phyloP scores from a whole-genome alignment of 2,329 filamentous ascomycete species.

The Epichloe hybrida region DNA sequence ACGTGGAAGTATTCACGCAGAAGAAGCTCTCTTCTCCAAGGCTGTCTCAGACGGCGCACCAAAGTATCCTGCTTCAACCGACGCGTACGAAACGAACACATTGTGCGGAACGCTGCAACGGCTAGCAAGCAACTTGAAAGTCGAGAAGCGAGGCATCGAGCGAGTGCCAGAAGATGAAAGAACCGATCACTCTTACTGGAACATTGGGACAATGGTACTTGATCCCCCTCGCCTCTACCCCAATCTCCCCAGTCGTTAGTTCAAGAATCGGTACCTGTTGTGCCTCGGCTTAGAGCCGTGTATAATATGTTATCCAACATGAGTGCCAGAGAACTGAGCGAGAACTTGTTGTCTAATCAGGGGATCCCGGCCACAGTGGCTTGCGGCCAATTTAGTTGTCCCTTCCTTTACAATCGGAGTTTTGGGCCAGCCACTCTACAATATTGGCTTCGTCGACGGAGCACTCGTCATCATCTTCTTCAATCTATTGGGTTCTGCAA shows the following conservation, averaged over 20 bases:
- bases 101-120: conserved; percentile 34
- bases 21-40: background rate
- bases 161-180: conserved; percentile 58
- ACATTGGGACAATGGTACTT: conserved; percentile 56
- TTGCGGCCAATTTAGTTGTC: too few species aligned
- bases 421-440: too few species aligned
- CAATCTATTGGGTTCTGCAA: too few species aligned
- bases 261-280: too few species aligned
- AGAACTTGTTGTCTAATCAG: background rate
- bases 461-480: too few species aligned
- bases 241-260: too few species aligned
- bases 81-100: background rate
- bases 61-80: background rate
- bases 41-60: background rate
- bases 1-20: background rate
- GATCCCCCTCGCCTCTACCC: background rate
- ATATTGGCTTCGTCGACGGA: too few species aligned
- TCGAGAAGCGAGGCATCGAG: conserved; percentile 66
- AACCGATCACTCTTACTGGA: conserved; percentile 49
- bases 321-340: background rate
- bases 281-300: too few species aligned
- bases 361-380: conserved; percentile 26
- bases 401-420: too few species aligned
- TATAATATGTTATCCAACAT: too few species aligned
- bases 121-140: conserved; percentile 48